A percentile compares a stretch with the other conserved stretches of the same genome.
These are phyloP conservation scores for Papiliotrema nemorosa DNA, from an alignment of 1,284 basidiomycete species.

Conservation along the genomic window DNA sequence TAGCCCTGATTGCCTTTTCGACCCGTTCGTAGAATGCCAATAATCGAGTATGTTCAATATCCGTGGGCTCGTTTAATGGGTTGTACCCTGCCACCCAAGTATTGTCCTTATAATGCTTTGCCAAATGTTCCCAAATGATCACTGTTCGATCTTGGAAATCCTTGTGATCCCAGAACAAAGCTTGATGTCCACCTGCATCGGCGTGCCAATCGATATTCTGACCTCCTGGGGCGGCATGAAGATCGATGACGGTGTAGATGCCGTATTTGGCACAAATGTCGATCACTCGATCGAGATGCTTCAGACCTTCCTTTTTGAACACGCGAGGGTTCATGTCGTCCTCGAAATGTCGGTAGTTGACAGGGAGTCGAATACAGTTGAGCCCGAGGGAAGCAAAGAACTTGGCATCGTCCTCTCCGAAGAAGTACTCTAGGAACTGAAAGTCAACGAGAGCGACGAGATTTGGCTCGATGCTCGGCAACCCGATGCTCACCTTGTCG, in stretches of 20 bases:
- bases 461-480: conserved; percentile 11
- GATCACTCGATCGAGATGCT: conserved; percentile 44
- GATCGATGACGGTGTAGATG: conserved; percentile 48
- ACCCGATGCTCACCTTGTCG: conserved; percentile 61
- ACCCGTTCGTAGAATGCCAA: conserved; percentile 63
- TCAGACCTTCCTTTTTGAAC: conserved; percentile 43
- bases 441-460: neutral
- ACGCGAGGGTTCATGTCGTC: conserved; percentile 44
- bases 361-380: conserved; percentile 60
- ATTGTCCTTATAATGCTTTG: conserved; percentile 62
- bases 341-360: conserved; percentile 47
- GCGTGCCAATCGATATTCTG: conserved; percentile 46
- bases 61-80: conserved; percentile 70
- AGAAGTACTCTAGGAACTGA: conserved; percentile 70
- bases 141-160: conserved; percentile 70
- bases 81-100: conserved; percentile 65
- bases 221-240: conserved; percentile 46
- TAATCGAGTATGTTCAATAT: conserved; percentile 52
- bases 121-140: conserved; percentile 67
- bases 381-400: conserved; percentile 65
- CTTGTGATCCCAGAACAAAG: conserved; percentile 64
- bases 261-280: conserved; percentile 43
- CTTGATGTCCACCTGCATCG: conserved; percentile 37
- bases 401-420: conserved; percentile 63
- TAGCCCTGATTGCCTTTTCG: conserved; percentile 60